Base-by-base conservation (phyloP, 73 alveolate species). In the Tetrahymena borealis region DNA sequence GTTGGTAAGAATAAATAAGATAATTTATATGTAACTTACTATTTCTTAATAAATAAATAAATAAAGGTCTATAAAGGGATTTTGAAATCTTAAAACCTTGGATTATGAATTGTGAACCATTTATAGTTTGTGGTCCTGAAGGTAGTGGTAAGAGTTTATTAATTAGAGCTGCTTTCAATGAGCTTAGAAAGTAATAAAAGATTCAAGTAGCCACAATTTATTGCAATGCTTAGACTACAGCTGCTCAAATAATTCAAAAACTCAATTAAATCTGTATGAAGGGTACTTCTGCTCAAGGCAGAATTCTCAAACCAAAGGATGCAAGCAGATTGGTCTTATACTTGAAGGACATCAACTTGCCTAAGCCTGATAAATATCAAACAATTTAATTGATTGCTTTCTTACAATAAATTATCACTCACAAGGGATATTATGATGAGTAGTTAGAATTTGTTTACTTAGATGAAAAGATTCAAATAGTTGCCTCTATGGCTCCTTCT, bases 401-500 rank as follows among this genome's bases (percentile, higher is more conserved):
- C 98, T 94, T 99, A 39, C 99, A 99, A 94, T 98, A 99, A 96
- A 96, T 98, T 11, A 99, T 99, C 13, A 98, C 99, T 96, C 99
- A 99, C 95, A 96, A 98, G 94, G 99, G 99, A 24, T 99, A 99
- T 92, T 99, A 99, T 93, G 99, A 99, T 95, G 99, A 99, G 85
- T 98, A 98, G 96, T 95, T 99, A 94, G 99, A 99, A 93, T 99
- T 99, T 96, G 99, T 99, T 28, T 95, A 94, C 91, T 96, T 99
- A 78, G 99, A 98, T 92, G 99, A 96, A 91, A 97, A 99, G 94
- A 95, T 98, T 91, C 98, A 99, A 94, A 98, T 99, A 40, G 98
- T 99, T n/a, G 99, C 99, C 20, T 98, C 99, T 6, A 99, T 99
- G 99, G 98, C 99, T 85, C 99, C 99, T 15, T 98, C 99, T 28